These are phyloP conservation scores for Penicillium italicum DNA, from an alignment of 2,329 filamentous ascomycete species.

Conservation along the genomic window DNA sequence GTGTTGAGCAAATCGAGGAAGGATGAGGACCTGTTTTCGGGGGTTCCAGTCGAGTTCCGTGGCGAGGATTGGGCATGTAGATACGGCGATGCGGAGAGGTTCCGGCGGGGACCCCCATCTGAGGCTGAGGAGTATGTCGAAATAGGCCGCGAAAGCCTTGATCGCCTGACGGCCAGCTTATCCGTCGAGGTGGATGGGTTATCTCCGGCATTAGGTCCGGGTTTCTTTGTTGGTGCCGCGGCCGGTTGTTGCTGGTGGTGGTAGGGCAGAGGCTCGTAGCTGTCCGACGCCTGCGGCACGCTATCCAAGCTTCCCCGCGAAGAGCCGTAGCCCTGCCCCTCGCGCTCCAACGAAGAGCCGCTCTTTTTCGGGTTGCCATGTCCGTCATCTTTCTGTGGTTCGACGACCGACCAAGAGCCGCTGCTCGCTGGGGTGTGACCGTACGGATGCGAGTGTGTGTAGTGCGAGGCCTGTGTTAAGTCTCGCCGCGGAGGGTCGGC, in stretches of 20 bases:
- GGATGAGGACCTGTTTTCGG: conserved; percentile 56
- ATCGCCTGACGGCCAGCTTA: conserved; percentile 56
- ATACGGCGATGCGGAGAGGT: conserved; percentile 51
- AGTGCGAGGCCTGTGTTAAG: conserved; percentile 19
- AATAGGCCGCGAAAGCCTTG: conserved; percentile 60
- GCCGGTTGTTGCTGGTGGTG: conserved; percentile 49
- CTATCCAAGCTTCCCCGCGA: conserved; percentile 39
- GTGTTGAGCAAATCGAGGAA: conserved; percentile 61
- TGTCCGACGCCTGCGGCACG: conserved; percentile 31
- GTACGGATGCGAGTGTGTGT: conserved; percentile 17
- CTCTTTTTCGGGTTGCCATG: conserved; percentile 19
- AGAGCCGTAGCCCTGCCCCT: conserved; percentile 28
- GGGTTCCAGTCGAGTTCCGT: conserved; percentile 50
- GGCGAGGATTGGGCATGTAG: conserved; percentile 50
- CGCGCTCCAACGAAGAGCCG: conserved; percentile 26
- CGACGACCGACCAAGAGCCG: conserved; percentile 36
- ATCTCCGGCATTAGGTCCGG: conserved; percentile 42
- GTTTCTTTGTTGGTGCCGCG: conserved; percentile 26
- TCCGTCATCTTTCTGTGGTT: conserved; percentile 25
- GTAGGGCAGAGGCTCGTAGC: conserved; percentile 50
- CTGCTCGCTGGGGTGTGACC: conserved; percentile 35
- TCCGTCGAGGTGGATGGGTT: conserved; percentile 54
- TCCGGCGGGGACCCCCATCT: conserved; percentile 63
- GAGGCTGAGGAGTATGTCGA: conserved; percentile 74
- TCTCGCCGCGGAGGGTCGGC: conserved; percentile 26